Evolutionary conservation across 108 stramenopile genomes (phyloP).

Genomic region (Fistulifera pelliculosa): DNA sequence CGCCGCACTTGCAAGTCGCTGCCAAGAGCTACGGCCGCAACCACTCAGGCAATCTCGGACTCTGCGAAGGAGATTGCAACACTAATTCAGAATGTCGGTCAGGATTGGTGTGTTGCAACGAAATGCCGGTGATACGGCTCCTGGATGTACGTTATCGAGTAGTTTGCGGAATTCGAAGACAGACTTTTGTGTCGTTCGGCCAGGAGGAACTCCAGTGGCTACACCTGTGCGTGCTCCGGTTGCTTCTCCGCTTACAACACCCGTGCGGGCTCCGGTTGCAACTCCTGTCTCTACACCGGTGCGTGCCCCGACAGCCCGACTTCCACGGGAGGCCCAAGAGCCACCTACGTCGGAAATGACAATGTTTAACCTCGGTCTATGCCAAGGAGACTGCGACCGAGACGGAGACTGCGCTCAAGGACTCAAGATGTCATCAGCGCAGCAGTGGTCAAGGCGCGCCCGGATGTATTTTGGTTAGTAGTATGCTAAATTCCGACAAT

Average conservation of each 20-base stretch:
- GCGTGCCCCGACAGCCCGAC: too few relatives aligned
- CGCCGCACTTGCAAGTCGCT: too few relatives aligned
- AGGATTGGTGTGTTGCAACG: slow-evolving; percentile 26
- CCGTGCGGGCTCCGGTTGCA: neutral
- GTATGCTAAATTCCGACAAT: too few relatives aligned
- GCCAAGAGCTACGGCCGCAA: too few relatives aligned
- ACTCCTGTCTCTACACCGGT: neutral
- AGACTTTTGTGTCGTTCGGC: slow-evolving; percentile 14
- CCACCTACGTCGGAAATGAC: too few relatives aligned
- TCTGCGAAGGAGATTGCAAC: slow-evolving; percentile 41
- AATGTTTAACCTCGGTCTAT: too few relatives aligned
- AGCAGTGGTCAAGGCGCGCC: slow-evolving; percentile 14
- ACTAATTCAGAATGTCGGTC: slow-evolving; percentile 21
- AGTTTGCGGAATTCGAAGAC: slow-evolving; percentile 1
- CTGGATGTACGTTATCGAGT: slow-evolving; percentile 24
- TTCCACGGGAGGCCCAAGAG: too few relatives aligned
- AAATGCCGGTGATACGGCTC: slow-evolving; percentile 28
- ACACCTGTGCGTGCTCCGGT: neutral
- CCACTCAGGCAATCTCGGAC: slow-evolving; percentile 6
- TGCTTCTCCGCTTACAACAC: neutral
- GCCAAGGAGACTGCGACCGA: slow-evolving; percentile 10
- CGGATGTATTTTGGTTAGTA: slow-evolving; percentile 8
- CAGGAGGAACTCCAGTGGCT: neutral
- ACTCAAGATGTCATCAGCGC: slow-evolving; percentile 18
- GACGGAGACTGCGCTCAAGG: slow-evolving; percentile 14